These are phyloP conservation scores for Amoebophrya sp. DNA, from an alignment of 169 alveolate species.

Conservation along the genomic window DNA sequence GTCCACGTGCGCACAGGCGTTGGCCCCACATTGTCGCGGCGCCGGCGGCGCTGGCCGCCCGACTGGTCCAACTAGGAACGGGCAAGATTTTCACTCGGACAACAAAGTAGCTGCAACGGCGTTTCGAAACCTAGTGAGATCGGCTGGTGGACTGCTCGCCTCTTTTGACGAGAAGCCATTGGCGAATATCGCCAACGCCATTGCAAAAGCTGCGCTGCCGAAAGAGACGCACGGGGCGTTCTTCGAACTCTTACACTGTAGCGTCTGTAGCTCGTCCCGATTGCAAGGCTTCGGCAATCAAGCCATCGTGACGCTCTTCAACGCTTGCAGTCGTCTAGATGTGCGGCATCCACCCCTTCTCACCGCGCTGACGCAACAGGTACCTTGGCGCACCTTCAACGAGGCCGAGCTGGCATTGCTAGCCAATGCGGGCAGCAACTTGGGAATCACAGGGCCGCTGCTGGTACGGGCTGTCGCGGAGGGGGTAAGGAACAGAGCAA, in stretches of 20 bases:
- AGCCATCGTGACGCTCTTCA: not conserved
- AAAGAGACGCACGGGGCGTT: not conserved
- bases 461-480: too few relatives aligned
- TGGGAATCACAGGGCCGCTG: not conserved
- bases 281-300: not conserved
- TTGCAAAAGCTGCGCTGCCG: not conserved
- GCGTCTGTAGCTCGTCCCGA: not conserved
- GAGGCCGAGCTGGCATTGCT: not conserved
- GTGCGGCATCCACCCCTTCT: not conserved
- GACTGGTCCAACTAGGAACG: too few relatives aligned
- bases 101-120: too few relatives aligned
- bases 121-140: too few relatives aligned
- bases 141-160: too few relatives aligned
- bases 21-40: too few relatives aligned
- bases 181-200: not conserved
- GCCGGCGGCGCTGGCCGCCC: too few relatives aligned
- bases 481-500: too few relatives aligned
- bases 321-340: not conserved
- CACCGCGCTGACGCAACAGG: not conserved
- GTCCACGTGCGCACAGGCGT: not conserved
- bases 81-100: too few relatives aligned
- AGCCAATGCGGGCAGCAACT: not conserved
- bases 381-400: not conserved
- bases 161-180: not conserved
- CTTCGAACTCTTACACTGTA: not conserved